Evolutionary conservation across 495 filamentous ascomycete species (phyloP).

Genomic region (Annulohypoxylon bovei): DNA sequence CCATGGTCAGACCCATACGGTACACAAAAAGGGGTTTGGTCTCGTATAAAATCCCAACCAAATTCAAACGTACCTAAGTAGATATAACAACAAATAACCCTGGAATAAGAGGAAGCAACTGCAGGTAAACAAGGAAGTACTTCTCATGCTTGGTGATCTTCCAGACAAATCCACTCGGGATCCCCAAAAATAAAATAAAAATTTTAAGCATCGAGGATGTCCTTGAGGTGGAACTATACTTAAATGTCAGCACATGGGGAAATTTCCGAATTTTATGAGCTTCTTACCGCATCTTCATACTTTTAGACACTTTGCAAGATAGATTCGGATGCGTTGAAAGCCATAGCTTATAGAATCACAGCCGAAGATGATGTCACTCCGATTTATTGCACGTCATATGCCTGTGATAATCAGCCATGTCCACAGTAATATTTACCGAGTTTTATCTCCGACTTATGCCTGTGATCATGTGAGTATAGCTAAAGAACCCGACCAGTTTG

Average conservation of each 20-base stretch:
- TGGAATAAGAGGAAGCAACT: too few relatives aligned
- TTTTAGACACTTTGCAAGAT: constrained; percentile 9
- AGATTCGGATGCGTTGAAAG: not conserved
- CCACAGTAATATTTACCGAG: not conserved
- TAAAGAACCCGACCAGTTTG: not conserved
- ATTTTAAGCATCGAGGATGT: not conserved
- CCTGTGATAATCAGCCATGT: constrained; percentile 11
- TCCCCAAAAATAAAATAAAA: not conserved
- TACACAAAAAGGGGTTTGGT: not conserved
- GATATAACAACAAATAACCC: too few relatives aligned
- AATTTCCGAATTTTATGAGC: not conserved
- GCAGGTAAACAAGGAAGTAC: too few relatives aligned
- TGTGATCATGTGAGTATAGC: constrained; percentile 11
- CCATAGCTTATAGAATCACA: not conserved
- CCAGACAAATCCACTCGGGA: too few relatives aligned
- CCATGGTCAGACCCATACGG: constrained; percentile 3
- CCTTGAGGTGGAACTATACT: not conserved
- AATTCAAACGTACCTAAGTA: too few relatives aligned
- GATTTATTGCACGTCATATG: not conserved
- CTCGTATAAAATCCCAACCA: constrained; percentile 12
- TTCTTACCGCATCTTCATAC: not conserved
- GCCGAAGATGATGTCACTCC: not conserved
- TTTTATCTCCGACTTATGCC: not conserved
- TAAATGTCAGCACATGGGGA: not conserved
- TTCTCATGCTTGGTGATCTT: not conserved